These are phyloP conservation scores for Vitis cinerea DNA, from an alignment of 164 flowering plant genomes.

Conservation along the genomic window DNA sequence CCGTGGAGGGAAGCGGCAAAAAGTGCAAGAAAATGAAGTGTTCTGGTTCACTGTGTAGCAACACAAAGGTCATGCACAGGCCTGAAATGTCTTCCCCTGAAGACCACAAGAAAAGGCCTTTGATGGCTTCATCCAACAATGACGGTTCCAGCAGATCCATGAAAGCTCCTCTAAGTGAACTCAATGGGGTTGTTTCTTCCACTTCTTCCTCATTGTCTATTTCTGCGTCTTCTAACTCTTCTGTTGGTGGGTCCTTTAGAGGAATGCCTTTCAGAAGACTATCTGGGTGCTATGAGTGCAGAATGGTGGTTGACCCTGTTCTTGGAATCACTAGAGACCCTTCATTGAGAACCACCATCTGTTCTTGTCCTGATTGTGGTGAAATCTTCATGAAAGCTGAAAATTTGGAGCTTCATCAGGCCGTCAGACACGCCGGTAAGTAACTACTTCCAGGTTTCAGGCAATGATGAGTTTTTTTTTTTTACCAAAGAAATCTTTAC, in stretches of 20 bases:
- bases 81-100: constrained; percentile 57
- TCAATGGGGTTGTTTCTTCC: constrained; percentile 31
- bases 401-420: constrained; percentile 76
- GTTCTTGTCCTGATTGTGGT: constrained; percentile 78
- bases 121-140: constrained; percentile 17
- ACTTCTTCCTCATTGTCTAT: constrained; percentile 33
- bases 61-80: constrained; percentile 75
- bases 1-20: constrained; percentile 30
- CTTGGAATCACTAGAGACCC: constrained; percentile 61
- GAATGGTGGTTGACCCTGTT: constrained; percentile 86
- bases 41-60: constrained; percentile 79
- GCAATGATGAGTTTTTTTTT: too few relatives aligned
- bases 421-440: constrained; percentile 88
- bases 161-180: constrained; percentile 40
- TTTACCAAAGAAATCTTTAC: too few relatives aligned
- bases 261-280: constrained; percentile 72
- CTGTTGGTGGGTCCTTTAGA: constrained; percentile 47
- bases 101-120: constrained; percentile 41
- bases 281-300: constrained; percentile 91
- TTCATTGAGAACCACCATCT: constrained; percentile 54
- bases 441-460: neutral
- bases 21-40: constrained; percentile 68
- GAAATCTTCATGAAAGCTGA: constrained; percentile 79
- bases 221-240: constrained; percentile 25
- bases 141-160: constrained; percentile 42